Base-by-base conservation (phyloP, 2,329 filamentous ascomycete species). In the Elsinoe perseae region DNA sequence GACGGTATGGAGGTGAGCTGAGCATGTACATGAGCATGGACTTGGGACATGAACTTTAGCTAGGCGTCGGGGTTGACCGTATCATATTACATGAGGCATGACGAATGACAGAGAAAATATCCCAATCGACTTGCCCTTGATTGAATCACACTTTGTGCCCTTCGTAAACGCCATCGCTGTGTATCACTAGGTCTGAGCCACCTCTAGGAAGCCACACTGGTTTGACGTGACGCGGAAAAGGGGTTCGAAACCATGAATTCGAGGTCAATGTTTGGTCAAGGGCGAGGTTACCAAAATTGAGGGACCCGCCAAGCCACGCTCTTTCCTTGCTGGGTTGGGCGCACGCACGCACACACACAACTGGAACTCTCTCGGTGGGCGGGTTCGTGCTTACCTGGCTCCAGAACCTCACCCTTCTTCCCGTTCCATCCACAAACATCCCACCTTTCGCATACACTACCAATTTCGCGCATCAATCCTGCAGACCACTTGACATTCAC, bases 1-100 rank as follows among this genome's bases (percentile, higher is more conserved):
- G 67, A 68, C 14, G 66, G 64, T 6, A 68, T 68, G 66, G 66
- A 68, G 50, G 56, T 68, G 14, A 52, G 21, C 30, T 57, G 32
- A 50, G 9, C 14, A 14, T 32, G 30, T 16, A 20, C 8, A 38
- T 36, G n/a, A 20, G 28, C 48, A 32, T 25, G 48, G 28, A 10
- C 28, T 23, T 18, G 28, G 14, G 27, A 6, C 30, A 34, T 34
- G 20, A 16, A 25, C 7, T 16, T 36, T 52, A 38, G 48, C 48
- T 52, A 23, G 48, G 48, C 48, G 32, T 38, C 32, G 36, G 3
- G 48, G 48, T 38, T 34, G 20, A 52, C 9, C 14, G 44, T 30
- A 50, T 18, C 23, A 50, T 21, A 34, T 30, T 10, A 34, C 14
- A 30, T 7, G 28, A 34, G n/a, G 44, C 44, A 50, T 50, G 25